A percentile compares a stretch with the other conserved stretches of the same genome.
These are phyloP conservation scores for Plasmodium vinckei DNA, from an alignment of 169 alveolate species.

Conservation along the genomic window DNA sequence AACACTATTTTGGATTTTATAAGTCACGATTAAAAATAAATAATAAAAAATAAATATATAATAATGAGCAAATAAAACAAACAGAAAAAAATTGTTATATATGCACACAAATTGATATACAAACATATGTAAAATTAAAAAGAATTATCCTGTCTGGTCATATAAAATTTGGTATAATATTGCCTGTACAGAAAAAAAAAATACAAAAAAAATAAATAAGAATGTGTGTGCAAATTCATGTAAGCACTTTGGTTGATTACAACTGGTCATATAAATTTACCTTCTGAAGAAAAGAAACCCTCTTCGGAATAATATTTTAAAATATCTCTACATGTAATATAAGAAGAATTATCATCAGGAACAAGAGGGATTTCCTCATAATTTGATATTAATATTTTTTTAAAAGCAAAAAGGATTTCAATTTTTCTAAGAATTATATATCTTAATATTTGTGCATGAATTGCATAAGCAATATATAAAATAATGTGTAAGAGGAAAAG, in stretches of 20 bases:
- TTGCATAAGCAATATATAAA: constrained; percentile 49
- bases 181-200: constrained; percentile 39
- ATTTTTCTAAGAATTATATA: constrained; percentile 70
- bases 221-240: neutral
- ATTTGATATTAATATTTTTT: constrained; percentile 43
- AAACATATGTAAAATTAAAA: neutral
- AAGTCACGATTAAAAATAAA: too few relatives aligned
- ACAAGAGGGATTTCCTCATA: constrained; percentile 40
- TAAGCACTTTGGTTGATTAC: neutral
- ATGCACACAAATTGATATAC: neutral
- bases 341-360: constrained; percentile 49
- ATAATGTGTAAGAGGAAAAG: constrained; percentile 40
- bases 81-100: too few relatives aligned
- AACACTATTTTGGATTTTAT: too few relatives aligned
- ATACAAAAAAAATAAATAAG: neutral
- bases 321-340: constrained; percentile 47
- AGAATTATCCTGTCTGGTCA: constrained; percentile 5
- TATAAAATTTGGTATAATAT: constrained; percentile 69
- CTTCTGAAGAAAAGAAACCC: constrained; percentile 70
- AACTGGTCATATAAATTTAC: constrained; percentile 1
- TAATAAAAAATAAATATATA: too few relatives aligned
- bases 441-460: constrained; percentile 69
- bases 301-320: constrained; percentile 63
- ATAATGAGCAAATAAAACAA: too few relatives aligned
- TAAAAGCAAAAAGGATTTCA: constrained; percentile 61